Percentiles rank a stretch among this genome's conserved stretches.
Evolutionary conservation across 176 grass and related monocot species (phyloP).

Genomic region (Bothriochloa decipiens): DNA sequence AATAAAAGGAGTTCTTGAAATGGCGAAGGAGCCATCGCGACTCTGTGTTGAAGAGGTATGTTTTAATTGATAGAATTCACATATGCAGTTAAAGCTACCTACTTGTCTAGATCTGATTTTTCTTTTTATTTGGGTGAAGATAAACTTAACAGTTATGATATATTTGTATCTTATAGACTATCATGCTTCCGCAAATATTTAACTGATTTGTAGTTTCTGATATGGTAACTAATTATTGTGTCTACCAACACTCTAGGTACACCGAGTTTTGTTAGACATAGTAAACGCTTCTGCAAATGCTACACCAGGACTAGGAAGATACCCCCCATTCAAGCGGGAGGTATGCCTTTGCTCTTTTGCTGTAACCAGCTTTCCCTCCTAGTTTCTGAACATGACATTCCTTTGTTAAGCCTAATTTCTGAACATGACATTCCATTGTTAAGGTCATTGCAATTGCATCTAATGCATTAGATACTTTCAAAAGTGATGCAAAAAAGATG

Average conservation of each 20-base stretch:
- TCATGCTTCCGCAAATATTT: neutral
- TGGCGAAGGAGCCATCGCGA: slow-evolving; percentile 91
- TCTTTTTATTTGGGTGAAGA: slow-evolving; percentile 33
- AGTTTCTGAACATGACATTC: neutral
- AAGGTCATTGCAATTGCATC: slow-evolving; percentile 92
- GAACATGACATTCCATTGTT: slow-evolving; percentile 41
- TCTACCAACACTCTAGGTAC: slow-evolving; percentile 61
- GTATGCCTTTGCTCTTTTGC: slow-evolving; percentile 48
- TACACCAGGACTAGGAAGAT: slow-evolving; percentile 92
- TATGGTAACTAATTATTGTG: slow-evolving; percentile 25
- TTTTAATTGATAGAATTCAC: slow-evolving; percentile 15
- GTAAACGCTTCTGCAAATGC: slow-evolving; percentile 89
- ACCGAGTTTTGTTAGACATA: slow-evolving; percentile 90
- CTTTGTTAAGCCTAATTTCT: slow-evolving; percentile 37
- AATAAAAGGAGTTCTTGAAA: slow-evolving; percentile 92
- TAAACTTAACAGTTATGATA: slow-evolving; percentile 1
- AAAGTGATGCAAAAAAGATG: slow-evolving; percentile 94
- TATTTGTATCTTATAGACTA: slow-evolving; percentile 25
- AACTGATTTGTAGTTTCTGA: slow-evolving; percentile 30
- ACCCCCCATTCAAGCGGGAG: slow-evolving; percentile 96
- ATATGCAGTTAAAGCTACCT: neutral
- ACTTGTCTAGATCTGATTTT: slow-evolving; percentile 16
- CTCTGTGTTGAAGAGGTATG: slow-evolving; percentile 87
- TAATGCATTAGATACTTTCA: slow-evolving; percentile 78
- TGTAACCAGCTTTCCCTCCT: slow-evolving; percentile 4